phyloP scores from a whole-genome alignment of 2,329 filamentous ascomycete species.

The Lachnellula hyalina region DNA sequence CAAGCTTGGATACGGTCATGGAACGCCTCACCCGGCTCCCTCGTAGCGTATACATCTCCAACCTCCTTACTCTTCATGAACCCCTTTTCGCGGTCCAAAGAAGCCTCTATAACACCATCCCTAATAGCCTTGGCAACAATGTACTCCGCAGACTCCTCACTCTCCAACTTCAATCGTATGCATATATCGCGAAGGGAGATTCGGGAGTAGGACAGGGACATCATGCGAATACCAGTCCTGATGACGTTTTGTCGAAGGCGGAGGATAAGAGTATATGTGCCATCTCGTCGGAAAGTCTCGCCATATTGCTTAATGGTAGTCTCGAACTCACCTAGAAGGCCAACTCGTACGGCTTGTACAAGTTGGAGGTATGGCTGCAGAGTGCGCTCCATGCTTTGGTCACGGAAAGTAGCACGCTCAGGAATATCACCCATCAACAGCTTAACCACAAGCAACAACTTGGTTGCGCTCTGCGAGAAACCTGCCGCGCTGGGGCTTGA shows the following conservation, averaged over 20 bases:
- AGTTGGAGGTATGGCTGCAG: slow-evolving; percentile 91
- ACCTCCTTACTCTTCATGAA: slow-evolving; percentile 99
- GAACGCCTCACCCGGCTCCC: slow-evolving; percentile 94
- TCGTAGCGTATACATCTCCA: slow-evolving; percentile 91
- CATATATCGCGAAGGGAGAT: slow-evolving; percentile 97
- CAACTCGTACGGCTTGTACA: slow-evolving; percentile 92
- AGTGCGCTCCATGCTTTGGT: slow-evolving; percentile 77
- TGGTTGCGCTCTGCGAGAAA: slow-evolving; percentile 93
- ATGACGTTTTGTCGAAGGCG: slow-evolving; percentile 97
- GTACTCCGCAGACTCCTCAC: slow-evolving; percentile 96
- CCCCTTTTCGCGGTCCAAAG: slow-evolving; percentile 85
- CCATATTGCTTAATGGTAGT: slow-evolving; percentile 77
- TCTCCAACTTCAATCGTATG: slow-evolving; percentile 86
- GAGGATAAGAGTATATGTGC: slow-evolving; percentile 91
- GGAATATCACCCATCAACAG: slow-evolving; percentile 98
- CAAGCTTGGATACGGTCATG: slow-evolving; percentile 94
- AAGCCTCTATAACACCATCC: slow-evolving; percentile 95
- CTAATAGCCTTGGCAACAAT: slow-evolving; percentile 98
- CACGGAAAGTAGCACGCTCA: slow-evolving; percentile 88
- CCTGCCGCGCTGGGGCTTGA: slow-evolving; percentile 83
- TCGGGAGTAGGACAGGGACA: slow-evolving; percentile 95
- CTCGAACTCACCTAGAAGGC: slow-evolving; percentile 90
- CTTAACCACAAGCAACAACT: slow-evolving; percentile 94
- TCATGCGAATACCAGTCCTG: slow-evolving; percentile 98
- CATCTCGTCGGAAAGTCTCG: slow-evolving; percentile 83